Percentiles rank a stretch among this genome's conserved stretches.
Evolutionary conservation across 2,329 filamentous ascomycete genomes (phyloP).

Genomic region (Ceratocystis smalleyi): DNA sequence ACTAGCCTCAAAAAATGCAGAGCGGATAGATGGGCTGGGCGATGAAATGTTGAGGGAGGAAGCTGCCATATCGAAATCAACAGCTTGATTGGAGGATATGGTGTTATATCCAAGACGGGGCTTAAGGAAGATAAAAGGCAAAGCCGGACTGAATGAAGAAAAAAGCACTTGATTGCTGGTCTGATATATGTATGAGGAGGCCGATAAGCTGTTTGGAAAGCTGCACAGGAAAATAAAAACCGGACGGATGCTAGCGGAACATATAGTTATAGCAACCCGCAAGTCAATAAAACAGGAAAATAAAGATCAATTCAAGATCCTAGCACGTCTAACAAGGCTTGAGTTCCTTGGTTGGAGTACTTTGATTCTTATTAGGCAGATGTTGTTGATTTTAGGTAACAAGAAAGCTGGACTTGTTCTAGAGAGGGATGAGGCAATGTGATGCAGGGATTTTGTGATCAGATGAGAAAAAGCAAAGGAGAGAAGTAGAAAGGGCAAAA

Average conservation of each 20-base stretch:
- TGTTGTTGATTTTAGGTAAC: slow-evolving; percentile 21
- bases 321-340: neutral
- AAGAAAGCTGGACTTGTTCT: slow-evolving; percentile 16
- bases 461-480: slow-evolving; percentile 3
- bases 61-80: slow-evolving; percentile 15
- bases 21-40: slow-evolving; percentile 10
- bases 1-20: slow-evolving; percentile 7
- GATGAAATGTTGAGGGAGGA: slow-evolving; percentile 4
- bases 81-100: neutral
- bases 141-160: neutral
- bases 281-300: neutral
- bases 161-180: neutral
- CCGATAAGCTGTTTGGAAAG: neutral
- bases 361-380: slow-evolving; percentile 22
- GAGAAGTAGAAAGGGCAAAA: neutral
- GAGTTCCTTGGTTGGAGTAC: slow-evolving; percentile 12
- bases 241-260: neutral
- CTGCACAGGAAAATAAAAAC: neutral
- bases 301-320: slow-evolving; percentile 1
- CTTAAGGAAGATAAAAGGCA: neutral
- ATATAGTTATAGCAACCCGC: neutral
- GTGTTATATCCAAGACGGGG: neutral
- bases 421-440: slow-evolving; percentile 10
- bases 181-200: neutral
- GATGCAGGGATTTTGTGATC: slow-evolving; percentile 12